Conservation (phyloP, 345 rosid genomes). For the Syzygium aqueum region DNA sequence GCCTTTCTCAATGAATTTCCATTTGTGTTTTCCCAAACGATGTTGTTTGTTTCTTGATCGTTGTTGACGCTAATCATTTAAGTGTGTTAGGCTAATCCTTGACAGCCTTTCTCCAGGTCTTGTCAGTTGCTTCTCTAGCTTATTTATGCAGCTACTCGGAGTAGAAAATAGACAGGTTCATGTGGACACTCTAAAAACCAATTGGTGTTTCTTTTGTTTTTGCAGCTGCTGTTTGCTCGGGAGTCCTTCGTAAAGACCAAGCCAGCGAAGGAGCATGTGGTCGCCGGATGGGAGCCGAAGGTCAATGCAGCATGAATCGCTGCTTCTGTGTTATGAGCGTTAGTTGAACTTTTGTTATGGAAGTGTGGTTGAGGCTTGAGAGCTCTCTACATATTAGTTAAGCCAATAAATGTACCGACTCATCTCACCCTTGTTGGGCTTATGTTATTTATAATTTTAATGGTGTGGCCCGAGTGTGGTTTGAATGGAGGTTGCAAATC, state of each 20-base stretch:
- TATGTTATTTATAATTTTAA: background rate
- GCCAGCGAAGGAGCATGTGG: constrained; percentile 41
- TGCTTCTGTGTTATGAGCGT: background rate
- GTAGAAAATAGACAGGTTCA: background rate
- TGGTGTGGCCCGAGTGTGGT: background rate
- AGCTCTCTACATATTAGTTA: background rate
- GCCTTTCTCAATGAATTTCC: background rate
- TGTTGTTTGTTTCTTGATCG: background rate
- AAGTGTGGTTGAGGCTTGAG: background rate
- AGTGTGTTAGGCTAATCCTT: too few relatives aligned
- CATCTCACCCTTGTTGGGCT: background rate
- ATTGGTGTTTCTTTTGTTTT: background rate
- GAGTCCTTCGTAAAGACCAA: constrained; percentile 73
- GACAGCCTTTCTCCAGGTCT: background rate
- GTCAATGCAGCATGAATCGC: constrained; percentile 47
- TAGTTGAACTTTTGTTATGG: background rate
- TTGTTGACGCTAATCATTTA: background rate
- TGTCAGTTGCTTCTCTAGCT: background rate
- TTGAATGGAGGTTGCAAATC: background rate
- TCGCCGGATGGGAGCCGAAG: constrained; percentile 84
- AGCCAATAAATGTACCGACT: background rate
- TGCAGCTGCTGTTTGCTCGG: constrained; percentile 42
- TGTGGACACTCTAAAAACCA: background rate
- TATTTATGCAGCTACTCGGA: background rate
- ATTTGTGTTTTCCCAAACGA: background rate